These are phyloP conservation scores for Lachnellula occidentalis DNA, from an alignment of 2,329 filamentous ascomycete species.

Conservation along the genomic window DNA sequence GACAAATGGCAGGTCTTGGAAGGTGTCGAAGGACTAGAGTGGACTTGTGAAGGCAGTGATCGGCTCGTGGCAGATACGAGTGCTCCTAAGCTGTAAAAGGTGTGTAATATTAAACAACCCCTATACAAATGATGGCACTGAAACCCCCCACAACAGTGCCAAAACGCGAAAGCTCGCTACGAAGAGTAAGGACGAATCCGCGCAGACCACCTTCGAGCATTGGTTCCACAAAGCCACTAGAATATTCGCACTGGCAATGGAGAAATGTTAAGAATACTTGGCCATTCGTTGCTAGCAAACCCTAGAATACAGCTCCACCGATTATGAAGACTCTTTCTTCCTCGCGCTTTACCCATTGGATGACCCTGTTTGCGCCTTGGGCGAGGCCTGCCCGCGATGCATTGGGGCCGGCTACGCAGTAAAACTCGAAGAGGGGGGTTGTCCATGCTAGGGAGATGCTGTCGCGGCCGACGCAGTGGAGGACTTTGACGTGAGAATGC, in stretches of 20 bases:
- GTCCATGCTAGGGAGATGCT: constrained; percentile 83
- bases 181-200: neutral
- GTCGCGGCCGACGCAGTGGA: constrained; percentile 72
- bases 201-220: neutral
- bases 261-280: neutral
- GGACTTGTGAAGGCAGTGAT: too few species aligned
- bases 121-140: neutral
- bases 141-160: neutral
- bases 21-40: too few species aligned
- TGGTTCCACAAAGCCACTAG: neutral
- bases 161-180: neutral
- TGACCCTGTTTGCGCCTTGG: constrained; percentile 80
- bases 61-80: too few species aligned
- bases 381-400: constrained; percentile 61
- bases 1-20: too few species aligned
- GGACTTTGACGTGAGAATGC: constrained; percentile 77
- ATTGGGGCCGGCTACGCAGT: constrained; percentile 83
- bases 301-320: constrained; percentile 76
- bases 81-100: too few species aligned
- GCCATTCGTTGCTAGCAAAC: neutral
- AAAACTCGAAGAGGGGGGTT: constrained; percentile 87
- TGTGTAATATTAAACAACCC: too few species aligned
- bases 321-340: constrained; percentile 96
- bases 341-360: constrained; percentile 86
- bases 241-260: too few species aligned